Conservation (phyloP, 2,329 filamentous ascomycete genomes). For the Xylaria sp. region DNA sequence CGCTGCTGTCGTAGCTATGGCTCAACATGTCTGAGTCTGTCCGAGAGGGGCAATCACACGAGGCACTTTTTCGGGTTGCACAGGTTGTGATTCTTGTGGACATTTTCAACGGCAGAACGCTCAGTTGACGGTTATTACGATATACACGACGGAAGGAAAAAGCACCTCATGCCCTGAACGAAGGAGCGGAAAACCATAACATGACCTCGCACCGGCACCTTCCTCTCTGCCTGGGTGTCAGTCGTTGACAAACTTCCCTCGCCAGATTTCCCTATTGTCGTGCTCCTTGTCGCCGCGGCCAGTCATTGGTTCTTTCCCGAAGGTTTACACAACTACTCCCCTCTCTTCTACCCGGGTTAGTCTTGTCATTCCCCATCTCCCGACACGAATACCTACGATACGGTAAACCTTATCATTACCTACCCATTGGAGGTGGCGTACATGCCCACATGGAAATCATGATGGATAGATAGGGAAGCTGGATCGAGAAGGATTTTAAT, state of each 20-base stretch:
- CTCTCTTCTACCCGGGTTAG: neutral
- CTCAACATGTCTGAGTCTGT: conserved; percentile 36
- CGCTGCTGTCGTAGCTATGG: conserved; percentile 36
- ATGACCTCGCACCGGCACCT: conserved; percentile 12
- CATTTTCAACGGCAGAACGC: neutral
- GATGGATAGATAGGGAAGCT: conserved; percentile 19
- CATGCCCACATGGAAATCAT: neutral
- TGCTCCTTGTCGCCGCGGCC: neutral
- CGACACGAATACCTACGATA: conserved; percentile 2
- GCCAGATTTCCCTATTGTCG: neutral
- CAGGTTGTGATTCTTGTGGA: conserved; percentile 18
- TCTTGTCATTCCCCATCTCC: conserved; percentile 13
- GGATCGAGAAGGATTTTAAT: conserved; percentile 25
- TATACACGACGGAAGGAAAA: conserved; percentile 13
- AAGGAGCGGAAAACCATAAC: conserved; percentile 7
- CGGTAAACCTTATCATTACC: neutral
- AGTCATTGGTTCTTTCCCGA: conserved; percentile 4
- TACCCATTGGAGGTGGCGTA: conserved; percentile 4
- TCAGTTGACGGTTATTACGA: neutral
- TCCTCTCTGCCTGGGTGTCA: neutral
- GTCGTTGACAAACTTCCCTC: neutral
- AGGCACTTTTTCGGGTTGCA: conserved; percentile 13
- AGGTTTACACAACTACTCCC: neutral
- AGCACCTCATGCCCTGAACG: neutral
- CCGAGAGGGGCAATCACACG: conserved; percentile 14